Evolutionary conservation across 225 moss, liverwort and hornwort species (phyloP).

Genomic region (Pseudoscleropodium purum): DNA sequence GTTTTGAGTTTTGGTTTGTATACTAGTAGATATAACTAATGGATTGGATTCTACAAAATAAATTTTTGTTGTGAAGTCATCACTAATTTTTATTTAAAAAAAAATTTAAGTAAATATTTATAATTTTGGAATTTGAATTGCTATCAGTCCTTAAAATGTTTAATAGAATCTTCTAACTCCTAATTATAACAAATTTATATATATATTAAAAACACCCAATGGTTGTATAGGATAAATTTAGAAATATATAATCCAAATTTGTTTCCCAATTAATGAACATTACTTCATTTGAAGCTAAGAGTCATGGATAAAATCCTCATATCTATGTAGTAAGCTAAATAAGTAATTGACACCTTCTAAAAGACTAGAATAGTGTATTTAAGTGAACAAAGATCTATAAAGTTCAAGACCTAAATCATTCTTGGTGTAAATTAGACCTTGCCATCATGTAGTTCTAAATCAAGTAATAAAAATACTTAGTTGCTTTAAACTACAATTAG

Average conservation of each 20-base stretch:
- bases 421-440: background rate
- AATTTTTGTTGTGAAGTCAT: background rate
- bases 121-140: background rate
- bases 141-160: background rate
- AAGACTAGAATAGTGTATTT: background rate
- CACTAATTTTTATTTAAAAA: background rate
- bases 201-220: background rate
- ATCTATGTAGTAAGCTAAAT: background rate
- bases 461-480: background rate
- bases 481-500: background rate
- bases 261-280: background rate
- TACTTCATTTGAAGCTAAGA: background rate
- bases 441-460: background rate
- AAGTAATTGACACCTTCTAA: background rate
- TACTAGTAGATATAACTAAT: background rate
- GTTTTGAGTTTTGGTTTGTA: background rate
- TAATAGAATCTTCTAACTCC: background rate
- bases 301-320: background rate
- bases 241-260: background rate
- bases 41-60: background rate
- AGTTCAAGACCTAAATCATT: background rate
- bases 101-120: background rate
- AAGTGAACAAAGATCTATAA: background rate
- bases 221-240: background rate
- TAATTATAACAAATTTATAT: background rate